Percentiles rank a stretch among this genome's conserved stretches.
Conservation (phyloP, 768 basidiomycete species). For the Clavulina sp. region DNA sequence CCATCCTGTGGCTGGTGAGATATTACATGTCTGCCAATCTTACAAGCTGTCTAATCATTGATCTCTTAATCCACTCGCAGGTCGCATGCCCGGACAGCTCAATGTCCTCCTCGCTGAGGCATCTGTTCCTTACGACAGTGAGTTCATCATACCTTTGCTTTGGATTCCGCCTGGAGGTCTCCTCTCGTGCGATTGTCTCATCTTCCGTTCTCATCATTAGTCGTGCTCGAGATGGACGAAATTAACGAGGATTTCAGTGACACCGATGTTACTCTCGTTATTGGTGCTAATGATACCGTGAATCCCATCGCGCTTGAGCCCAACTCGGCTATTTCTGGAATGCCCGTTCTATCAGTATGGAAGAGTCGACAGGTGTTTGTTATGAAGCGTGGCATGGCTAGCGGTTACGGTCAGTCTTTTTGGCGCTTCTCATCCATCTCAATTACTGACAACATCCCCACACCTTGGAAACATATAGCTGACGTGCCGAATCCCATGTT, state of each 20-base stretch:
- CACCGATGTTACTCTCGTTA: slow-evolving; percentile 79
- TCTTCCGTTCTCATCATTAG: slow-evolving; percentile 23
- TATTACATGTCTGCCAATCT: not conserved
- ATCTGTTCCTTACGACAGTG: slow-evolving; percentile 78
- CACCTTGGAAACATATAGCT: slow-evolving; percentile 27
- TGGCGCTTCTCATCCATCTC: not conserved
- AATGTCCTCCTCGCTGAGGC: slow-evolving; percentile 86
- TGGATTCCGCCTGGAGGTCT: not conserved
- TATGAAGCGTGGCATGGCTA: slow-evolving; percentile 83
- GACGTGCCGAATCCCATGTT: slow-evolving; percentile 91
- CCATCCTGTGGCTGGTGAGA: slow-evolving; percentile 64
- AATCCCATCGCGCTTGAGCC: slow-evolving; percentile 80
- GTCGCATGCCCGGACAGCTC: slow-evolving; percentile 81
- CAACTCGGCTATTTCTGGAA: slow-evolving; percentile 76
- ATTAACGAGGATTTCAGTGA: slow-evolving; percentile 84
- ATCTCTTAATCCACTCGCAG: not conserved
- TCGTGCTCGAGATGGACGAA: slow-evolving; percentile 86
- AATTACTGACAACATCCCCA: not conserved
- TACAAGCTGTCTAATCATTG: not conserved
- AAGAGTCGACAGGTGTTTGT: slow-evolving; percentile 85
- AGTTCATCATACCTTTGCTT: slow-evolving; percentile 15
- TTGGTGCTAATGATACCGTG: slow-evolving; percentile 79
- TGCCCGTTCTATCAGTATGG: slow-evolving; percentile 87
- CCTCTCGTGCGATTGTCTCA: not conserved
- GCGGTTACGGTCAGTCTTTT: slow-evolving; percentile 51